phyloP scores from a whole-genome alignment of 1,284 basidiomycete species.

The Ustilago trichophora region DNA sequence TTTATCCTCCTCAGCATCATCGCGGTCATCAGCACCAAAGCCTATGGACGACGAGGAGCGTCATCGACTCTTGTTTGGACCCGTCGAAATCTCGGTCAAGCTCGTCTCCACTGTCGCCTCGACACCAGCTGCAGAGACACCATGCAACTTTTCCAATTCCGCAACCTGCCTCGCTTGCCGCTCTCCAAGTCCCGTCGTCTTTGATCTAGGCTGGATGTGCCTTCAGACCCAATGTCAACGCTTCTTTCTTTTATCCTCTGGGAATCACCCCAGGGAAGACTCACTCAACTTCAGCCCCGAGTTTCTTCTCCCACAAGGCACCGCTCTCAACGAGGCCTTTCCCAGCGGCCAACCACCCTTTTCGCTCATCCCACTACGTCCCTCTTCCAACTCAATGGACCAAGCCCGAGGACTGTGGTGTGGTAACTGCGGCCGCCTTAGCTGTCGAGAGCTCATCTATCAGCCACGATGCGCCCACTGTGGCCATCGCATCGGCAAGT shows the following conservation, averaged over 20 bases:
- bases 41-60: not conserved
- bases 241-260: constrained; percentile 27
- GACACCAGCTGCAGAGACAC: not conserved
- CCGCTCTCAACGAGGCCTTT: constrained; percentile 12
- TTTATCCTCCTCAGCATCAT: not conserved
- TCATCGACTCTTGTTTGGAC: constrained; percentile 13
- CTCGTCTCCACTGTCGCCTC: constrained; percentile 13
- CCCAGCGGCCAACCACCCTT: constrained; percentile 14
- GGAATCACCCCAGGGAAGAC: not conserved
- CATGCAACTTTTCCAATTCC: constrained; percentile 10
- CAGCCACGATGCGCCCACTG: constrained; percentile 35
- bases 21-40: not conserved
- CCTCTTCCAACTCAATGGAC: constrained; percentile 14
- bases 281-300: constrained; percentile 3
- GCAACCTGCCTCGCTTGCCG: constrained; percentile 18
- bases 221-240: constrained; percentile 17
- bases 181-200: constrained; percentile 21
- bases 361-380: constrained; percentile 11
- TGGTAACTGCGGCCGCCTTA: constrained; percentile 30
- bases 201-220: constrained; percentile 41
- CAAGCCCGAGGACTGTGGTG: constrained; percentile 38
- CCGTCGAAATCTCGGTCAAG: not conserved
- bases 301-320: constrained; percentile 14
- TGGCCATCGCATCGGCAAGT: constrained; percentile 5
- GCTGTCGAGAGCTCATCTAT: constrained; percentile 34